These are phyloP conservation scores for Aspergillus steynii DNA, from an alignment of 495 filamentous ascomycete species.

Conservation along the genomic window DNA sequence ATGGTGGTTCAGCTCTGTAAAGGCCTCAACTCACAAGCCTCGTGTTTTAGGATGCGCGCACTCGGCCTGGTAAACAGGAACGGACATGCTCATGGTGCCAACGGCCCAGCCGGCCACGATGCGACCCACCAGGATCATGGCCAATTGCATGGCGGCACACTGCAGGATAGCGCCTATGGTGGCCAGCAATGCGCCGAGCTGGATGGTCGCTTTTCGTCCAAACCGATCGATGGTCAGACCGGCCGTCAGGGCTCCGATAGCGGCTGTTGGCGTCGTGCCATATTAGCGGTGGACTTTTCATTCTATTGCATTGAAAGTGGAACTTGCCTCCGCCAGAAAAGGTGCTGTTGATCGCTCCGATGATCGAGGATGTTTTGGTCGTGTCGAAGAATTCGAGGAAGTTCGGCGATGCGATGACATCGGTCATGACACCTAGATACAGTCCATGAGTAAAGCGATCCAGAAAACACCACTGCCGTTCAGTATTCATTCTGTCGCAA, in stretches of 20 bases:
- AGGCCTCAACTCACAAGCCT: conserved; percentile 33
- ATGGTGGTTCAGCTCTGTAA: no score
- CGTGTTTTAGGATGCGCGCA: conserved; percentile 51
- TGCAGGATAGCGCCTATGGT: conserved; percentile 57
- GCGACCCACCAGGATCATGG: conserved; percentile 61
- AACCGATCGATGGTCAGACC: conserved; percentile 41
- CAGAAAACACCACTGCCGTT: background rate
- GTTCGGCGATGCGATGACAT: conserved; percentile 50
- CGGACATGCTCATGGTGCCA: conserved; percentile 56
- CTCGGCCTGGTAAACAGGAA: conserved; percentile 59
- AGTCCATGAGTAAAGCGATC: background rate
- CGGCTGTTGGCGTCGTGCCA: conserved; percentile 17
- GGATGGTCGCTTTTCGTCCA: conserved; percentile 54
- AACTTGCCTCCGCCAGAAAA: conserved; percentile 51
- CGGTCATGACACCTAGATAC: conserved; percentile 49
- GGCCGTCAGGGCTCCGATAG: conserved; percentile 35
- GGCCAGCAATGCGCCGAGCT: conserved; percentile 55
- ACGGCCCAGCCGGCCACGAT: conserved; percentile 63
- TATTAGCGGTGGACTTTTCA: background rate
- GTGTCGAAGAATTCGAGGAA: conserved; percentile 52
- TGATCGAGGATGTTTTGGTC: conserved; percentile 44
- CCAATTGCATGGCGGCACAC: conserved; percentile 48
- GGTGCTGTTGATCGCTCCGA: conserved; percentile 56
- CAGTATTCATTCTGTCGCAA: no score
- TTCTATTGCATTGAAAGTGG: background rate